Evolutionary conservation across 129 eudicot genomes (phyloP).

Genomic region (Lactuca saligna): DNA sequence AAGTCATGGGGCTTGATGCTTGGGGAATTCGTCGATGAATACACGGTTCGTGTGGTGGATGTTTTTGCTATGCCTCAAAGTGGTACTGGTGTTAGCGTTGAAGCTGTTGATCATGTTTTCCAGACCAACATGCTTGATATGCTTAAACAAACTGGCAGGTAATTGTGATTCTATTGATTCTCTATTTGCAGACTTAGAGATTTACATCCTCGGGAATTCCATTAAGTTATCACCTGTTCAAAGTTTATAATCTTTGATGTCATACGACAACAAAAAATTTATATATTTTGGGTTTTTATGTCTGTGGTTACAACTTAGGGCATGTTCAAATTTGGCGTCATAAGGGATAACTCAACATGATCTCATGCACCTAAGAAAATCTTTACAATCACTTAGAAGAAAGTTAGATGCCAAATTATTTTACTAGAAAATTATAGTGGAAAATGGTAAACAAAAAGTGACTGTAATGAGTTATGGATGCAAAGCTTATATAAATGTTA

Average conservation of each 20-base stretch:
- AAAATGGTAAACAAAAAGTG: no score
- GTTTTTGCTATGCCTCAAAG: slow-evolving; percentile 99
- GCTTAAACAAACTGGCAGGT: slow-evolving; percentile 98
- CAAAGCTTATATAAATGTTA: no score
- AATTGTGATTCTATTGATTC: slow-evolving; percentile 17
- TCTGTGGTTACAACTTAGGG: no score
- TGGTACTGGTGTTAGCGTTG: slow-evolving; percentile 98
- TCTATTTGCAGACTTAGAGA: neutral
- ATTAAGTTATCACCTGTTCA: no score
- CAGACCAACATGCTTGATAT: slow-evolving; percentile 97
- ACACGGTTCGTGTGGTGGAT: slow-evolving; percentile 90
- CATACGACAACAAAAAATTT: neutral
- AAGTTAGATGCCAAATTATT: no score
- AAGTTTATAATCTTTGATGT: neutral
- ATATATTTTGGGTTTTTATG: neutral
- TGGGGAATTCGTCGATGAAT: slow-evolving; percentile 94
- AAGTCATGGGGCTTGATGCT: slow-evolving; percentile 98
- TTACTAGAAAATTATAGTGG: no score
- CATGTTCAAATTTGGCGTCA: no score
- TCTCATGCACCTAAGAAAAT: no score
- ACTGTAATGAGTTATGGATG: no score
- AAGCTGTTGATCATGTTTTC: slow-evolving; percentile 95
- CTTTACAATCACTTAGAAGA: no score
- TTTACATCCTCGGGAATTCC: no score
- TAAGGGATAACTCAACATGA: no score